Evolutionary conservation across 257 asterid genomes (phyloP), one percentile per base, ranked within the genome.

Genomic region (Verbena officinalis): DNA sequence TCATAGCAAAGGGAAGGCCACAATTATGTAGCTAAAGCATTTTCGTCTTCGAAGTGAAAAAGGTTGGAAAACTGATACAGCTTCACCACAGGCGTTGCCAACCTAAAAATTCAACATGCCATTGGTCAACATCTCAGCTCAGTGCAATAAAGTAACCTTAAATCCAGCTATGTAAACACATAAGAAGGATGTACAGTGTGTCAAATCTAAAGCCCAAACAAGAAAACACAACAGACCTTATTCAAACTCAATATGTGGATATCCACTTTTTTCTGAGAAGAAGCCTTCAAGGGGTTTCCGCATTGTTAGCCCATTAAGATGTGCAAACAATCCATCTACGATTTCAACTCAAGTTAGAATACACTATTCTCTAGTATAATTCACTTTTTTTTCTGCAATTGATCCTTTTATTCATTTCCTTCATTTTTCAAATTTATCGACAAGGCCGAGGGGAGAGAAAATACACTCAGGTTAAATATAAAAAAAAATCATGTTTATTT

Each of bases 261-360:
- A 84, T 90, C 84, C 95, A 82, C 88, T 78, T 81, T 83, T 96
- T 79, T 85, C 88, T 67, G 73, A 75, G 90, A 79, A 82, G 83
- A 84, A 79, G 86, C 86, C 95, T 84, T 86, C 88, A 82, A 77
- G 83, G 81, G 82, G 84, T 84, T 87, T 87, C 96, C 92, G 83
- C 95, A 84, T 78, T 77, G 84, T 87, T 89, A 90, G 83, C 89
- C 96, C 95, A 86, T 84, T 90, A 83, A 81, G 90, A 85, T 78
- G 92, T 80, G 96, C 92, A 86, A 83, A 83, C 67, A 83, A 85
- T 75, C 96, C 96, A 93, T 93, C 97, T 86, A 93, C 95, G 96
- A 86, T 87, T 87, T 84, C 95, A 87, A 88, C 77, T 86, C 93
- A 84, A 84, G 99, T 93, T 86, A 93, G 95, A 85, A 91, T 63